Conservation (phyloP, 768 basidiomycete genomes). For the Boletus tomentosulus region DNA sequence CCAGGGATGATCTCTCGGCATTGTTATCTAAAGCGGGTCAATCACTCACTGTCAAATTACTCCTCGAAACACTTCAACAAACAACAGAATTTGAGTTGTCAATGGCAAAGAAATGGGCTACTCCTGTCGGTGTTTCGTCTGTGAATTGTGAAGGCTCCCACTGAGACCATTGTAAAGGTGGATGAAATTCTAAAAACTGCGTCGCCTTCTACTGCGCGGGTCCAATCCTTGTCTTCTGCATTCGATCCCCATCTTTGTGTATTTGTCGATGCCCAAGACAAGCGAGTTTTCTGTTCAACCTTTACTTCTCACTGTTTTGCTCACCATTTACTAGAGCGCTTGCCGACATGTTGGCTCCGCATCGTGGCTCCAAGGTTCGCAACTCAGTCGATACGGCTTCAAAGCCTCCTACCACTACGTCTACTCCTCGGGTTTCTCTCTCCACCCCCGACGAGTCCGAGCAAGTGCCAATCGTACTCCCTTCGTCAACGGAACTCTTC, state of each 20-base stretch:
- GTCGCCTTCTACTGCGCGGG: constrained; percentile 46
- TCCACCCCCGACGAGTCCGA: constrained; percentile 41
- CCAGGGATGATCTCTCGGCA: constrained; percentile 78
- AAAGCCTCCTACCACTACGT: constrained; percentile 22
- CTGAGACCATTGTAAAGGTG: constrained; percentile 39
- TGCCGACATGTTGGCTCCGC: constrained; percentile 83
- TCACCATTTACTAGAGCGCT: constrained; percentile 54
- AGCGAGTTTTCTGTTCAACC: constrained; percentile 47
- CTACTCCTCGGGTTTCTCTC: constrained; percentile 35
- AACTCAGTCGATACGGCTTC: constrained; percentile 59
- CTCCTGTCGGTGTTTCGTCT: constrained; percentile 48
- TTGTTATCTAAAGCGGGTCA: constrained; percentile 76
- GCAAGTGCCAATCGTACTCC: constrained; percentile 65
- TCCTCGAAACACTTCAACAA: constrained; percentile 84
- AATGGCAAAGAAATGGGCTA: constrained; percentile 79
- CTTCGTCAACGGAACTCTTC: constrained; percentile 94
- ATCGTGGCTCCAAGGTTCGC: constrained; percentile 61
- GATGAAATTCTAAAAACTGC: constrained; percentile 58
- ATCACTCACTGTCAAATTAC: constrained; percentile 65
- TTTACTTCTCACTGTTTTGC: background rate
- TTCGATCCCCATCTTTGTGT: constrained; percentile 92
- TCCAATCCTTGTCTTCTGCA: constrained; percentile 74
- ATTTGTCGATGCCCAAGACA: constrained; percentile 96
- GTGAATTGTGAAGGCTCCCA: background rate
- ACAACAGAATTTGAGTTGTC: constrained; percentile 84